A percentile compares a stretch with the other conserved stretches of the same genome.
These are phyloP conservation scores for Starmerella potacharoeniae DNA, from an alignment of 805 yeast species.

Conservation along the genomic window DNA sequence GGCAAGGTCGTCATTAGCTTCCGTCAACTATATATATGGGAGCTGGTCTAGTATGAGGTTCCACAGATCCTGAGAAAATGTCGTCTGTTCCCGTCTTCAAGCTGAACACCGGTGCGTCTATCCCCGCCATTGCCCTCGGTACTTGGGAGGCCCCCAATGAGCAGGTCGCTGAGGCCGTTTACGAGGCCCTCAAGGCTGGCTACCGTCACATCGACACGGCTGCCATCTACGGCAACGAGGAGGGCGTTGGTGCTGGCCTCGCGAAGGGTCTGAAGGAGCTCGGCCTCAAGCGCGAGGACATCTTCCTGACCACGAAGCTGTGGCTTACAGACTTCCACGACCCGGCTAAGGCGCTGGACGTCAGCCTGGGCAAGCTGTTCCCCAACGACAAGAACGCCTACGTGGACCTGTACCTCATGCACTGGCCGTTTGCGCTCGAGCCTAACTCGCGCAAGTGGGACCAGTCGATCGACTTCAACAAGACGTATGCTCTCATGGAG, in stretches of 20 bases:
- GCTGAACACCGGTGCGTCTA: constrained; percentile 45
- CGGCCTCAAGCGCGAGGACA: constrained; percentile 37
- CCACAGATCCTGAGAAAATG: neutral
- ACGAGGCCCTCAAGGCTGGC: constrained; percentile 51
- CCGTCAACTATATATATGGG: neutral
- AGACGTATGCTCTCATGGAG: constrained; percentile 58
- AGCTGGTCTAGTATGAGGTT: too few relatives aligned
- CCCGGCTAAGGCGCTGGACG: constrained; percentile 39
- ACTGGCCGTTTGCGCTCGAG: constrained; percentile 45
- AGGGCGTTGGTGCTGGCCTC: constrained; percentile 49
- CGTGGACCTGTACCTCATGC: constrained; percentile 54
- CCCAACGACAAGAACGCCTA: constrained; percentile 39
- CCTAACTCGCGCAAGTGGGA: constrained; percentile 15
- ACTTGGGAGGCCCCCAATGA: constrained; percentile 43
- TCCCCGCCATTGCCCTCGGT: constrained; percentile 65
- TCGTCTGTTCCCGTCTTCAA: constrained; percentile 28
- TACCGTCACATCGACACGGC: constrained; percentile 71
- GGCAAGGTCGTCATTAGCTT: neutral
- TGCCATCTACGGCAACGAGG: constrained; percentile 55
- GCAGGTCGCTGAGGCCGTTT: constrained; percentile 42
- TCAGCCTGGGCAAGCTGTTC: constrained; percentile 38
- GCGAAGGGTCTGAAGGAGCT: constrained; percentile 19
- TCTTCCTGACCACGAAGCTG: constrained; percentile 55
- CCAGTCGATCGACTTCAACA: constrained; percentile 30
- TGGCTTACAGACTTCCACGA: constrained; percentile 35